Percentiles rank a stretch among this genome's conserved stretches.
Conservation (phyloP, 768 basidiomycete genomes). For the Collybia sordida region DNA sequence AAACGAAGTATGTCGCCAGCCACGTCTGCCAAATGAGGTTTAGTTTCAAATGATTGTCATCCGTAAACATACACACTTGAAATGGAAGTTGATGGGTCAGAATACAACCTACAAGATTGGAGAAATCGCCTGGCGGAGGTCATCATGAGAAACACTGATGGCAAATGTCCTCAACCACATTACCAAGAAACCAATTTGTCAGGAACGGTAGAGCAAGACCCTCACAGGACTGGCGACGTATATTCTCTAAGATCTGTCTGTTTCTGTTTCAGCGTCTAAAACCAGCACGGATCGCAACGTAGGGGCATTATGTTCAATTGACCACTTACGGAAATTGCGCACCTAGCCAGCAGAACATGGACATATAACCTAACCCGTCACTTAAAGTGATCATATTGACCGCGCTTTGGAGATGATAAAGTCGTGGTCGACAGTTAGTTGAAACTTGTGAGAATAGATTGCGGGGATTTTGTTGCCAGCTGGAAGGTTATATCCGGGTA, state of each 20-base stretch:
- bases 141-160: conserved; percentile 1
- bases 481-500: no score
- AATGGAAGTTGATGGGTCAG: conserved; percentile 94
- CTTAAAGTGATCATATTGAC: conserved; percentile 37
- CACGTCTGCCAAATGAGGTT: conserved; percentile 55
- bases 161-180: conserved; percentile 20
- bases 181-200: conserved; percentile 89
- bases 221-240: conserved; percentile 73
- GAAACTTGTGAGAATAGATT: no score
- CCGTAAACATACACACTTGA: conserved; percentile 56
- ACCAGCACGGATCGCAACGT: background rate
- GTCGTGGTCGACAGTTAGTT: background rate
- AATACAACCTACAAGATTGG: conserved; percentile 89
- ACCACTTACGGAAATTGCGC: conserved; percentile 84
- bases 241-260: conserved; percentile 86
- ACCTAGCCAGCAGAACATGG: conserved; percentile 79
- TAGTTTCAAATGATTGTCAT: conserved; percentile 7
- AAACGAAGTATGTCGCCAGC: conserved; percentile 89
- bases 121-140: conserved; percentile 70
- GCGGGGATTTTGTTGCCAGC: no score
- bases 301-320: background rate
- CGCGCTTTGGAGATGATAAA: background rate
- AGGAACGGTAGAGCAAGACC: conserved; percentile 93
- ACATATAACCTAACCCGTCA: conserved; percentile 66
- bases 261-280: background rate